Percentiles rank a stretch among this genome's conserved stretches.
Conservation (phyloP, 2,329 filamentous ascomycete genomes). For the Aphanoascus verrucosus region DNA sequence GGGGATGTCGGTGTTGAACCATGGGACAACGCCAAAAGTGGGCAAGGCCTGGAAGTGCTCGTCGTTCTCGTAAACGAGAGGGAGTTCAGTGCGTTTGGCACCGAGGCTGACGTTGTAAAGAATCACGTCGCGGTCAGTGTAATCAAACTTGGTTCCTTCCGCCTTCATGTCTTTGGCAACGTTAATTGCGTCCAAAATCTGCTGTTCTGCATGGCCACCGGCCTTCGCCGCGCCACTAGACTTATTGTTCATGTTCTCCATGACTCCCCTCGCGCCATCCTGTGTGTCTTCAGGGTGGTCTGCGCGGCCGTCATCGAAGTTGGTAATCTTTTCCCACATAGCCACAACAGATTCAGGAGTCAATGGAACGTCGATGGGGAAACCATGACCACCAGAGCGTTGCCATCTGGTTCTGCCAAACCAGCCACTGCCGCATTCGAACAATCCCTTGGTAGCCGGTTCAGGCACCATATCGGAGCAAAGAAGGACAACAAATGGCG, state of each 20-base stretch:
- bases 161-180: slow-evolving; percentile 61
- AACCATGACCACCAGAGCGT: slow-evolving; percentile 75
- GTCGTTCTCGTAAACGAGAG: slow-evolving; percentile 78
- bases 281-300: slow-evolving; percentile 74
- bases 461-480: slow-evolving; percentile 77
- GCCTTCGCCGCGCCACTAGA: slow-evolving; percentile 44
- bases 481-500: slow-evolving; percentile 79
- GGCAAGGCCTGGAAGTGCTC: slow-evolving; percentile 91
- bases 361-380: slow-evolving; percentile 73
- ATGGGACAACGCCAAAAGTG: slow-evolving; percentile 93
- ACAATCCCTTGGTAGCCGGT: slow-evolving; percentile 73
- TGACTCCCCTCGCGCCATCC: slow-evolving; percentile 66
- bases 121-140: slow-evolving; percentile 76
- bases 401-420: slow-evolving; percentile 88
- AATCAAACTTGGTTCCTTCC: slow-evolving; percentile 66
- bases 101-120: slow-evolving; percentile 94
- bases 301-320: slow-evolving; percentile 78
- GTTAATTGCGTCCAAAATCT: slow-evolving; percentile 65
- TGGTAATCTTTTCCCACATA: slow-evolving; percentile 65
- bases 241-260: slow-evolving; percentile 78
- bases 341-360: slow-evolving; percentile 74
- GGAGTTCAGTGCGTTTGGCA: slow-evolving; percentile 78
- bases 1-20: slow-evolving; percentile 70
- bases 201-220: slow-evolving; percentile 40
- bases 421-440: slow-evolving; percentile 94